A percentile compares a stretch with the other conserved stretches of the same genome.
These are phyloP conservation scores for Aphanoascus verrucosus DNA, from an alignment of 2,329 filamentous ascomycete species.

Conservation along the genomic window DNA sequence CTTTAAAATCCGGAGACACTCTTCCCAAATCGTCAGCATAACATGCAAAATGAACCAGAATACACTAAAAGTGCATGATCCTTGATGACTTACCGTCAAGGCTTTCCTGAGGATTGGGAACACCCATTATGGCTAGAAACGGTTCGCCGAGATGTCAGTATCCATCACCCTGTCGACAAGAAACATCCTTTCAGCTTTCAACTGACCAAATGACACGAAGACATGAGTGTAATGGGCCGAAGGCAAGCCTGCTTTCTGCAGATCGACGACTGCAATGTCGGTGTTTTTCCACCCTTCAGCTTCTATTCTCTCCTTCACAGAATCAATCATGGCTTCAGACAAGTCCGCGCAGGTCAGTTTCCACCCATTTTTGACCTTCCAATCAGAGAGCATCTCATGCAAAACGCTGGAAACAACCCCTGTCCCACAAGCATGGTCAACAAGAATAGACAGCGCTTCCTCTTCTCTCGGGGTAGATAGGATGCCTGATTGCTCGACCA, in stretches of 20 bases:
- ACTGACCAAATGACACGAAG: conserved; percentile 10
- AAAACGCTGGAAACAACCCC: conserved; percentile 6
- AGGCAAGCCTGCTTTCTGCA: conserved; percentile 5
- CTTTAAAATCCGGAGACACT: conserved; percentile 10
- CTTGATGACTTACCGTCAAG: conserved; percentile 5
- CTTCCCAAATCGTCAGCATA: conserved; percentile 3
- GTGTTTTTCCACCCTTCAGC: conserved; percentile 7
- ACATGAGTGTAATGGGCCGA: conserved; percentile 5
- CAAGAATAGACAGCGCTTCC: conserved; percentile 1
- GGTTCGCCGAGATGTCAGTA: neutral
- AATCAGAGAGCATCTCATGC: conserved; percentile 9
- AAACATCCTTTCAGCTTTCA: neutral
- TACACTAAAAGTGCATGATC: neutral
- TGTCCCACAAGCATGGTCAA: conserved; percentile 11
- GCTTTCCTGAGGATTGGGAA: conserved; percentile 1
- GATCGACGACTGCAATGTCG: neutral
- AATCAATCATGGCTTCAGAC: conserved; percentile 10
- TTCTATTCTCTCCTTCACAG: conserved; percentile 6
- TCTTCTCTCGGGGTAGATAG: neutral
- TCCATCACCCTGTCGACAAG: neutral
- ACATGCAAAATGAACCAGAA: neutral
- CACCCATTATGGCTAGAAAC: conserved; percentile 7
- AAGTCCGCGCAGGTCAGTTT: conserved; percentile 10
- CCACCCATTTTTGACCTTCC: neutral
- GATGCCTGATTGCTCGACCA: conserved; percentile 10